phyloP scores from a whole-genome alignment of 768 basidiomycete genomes.

The Termitomyces sp. region DNA sequence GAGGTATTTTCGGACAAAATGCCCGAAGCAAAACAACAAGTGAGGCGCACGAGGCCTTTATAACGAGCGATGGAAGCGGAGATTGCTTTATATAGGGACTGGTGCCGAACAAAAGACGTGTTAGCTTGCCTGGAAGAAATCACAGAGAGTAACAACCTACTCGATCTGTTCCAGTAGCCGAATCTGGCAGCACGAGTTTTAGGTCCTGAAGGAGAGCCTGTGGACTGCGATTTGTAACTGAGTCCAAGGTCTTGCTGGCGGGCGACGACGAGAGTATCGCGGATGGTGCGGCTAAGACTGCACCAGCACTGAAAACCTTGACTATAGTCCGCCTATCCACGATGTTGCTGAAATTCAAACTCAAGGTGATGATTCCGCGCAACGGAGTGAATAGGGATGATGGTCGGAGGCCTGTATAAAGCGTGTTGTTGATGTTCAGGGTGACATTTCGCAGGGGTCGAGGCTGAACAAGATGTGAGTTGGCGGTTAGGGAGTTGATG shows the following conservation, averaged over 20 bases:
- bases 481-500: constrained; percentile 19
- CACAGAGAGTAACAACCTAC: constrained; percentile 17
- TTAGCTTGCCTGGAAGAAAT: not conserved
- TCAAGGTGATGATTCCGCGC: constrained; percentile 25
- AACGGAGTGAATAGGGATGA: constrained; percentile 31
- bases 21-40: constrained; percentile 15
- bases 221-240: constrained; percentile 2
- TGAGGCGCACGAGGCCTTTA: constrained; percentile 25
- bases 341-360: constrained; percentile 28
- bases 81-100: constrained; percentile 34
- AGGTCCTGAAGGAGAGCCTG: constrained; percentile 20
- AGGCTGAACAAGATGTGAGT: not conserved
- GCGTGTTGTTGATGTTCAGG: constrained; percentile 36
- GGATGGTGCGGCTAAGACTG: constrained; percentile 17
- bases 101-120: constrained; percentile 7
- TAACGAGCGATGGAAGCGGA: constrained; percentile 34
- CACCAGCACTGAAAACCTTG: constrained; percentile 38
- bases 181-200: constrained; percentile 23
- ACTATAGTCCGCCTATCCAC: constrained; percentile 42
- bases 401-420: constrained; percentile 41
- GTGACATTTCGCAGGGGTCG: constrained; percentile 28
- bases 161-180: constrained; percentile 24
- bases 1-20: not conserved
- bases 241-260: constrained; percentile 16
- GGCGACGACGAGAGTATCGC: not conserved